Evolutionary conservation across 176 grass and related monocot genomes (phyloP).

Genomic region (Juncus inflexus): DNA sequence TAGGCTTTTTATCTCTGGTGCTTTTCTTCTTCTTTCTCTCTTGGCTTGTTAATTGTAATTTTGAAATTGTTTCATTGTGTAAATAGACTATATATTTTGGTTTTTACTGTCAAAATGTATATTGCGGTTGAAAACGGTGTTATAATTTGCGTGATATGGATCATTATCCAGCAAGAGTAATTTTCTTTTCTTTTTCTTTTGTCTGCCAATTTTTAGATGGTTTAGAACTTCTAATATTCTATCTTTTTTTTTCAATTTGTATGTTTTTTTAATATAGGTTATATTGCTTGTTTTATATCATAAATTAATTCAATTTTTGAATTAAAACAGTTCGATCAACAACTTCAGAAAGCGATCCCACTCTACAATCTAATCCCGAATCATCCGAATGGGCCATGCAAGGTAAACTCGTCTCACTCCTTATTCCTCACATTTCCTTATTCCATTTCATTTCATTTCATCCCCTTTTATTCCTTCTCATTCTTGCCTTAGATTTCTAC

Average conservation of each 20-base stretch:
- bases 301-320: slow-evolving; percentile 27
- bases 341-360: slow-evolving; percentile 51
- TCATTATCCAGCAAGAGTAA: too few relatives aligned
- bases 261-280: slow-evolving; percentile 30
- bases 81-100: too few relatives aligned
- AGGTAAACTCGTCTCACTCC: slow-evolving; percentile 36
- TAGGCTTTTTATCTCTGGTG: slow-evolving; percentile 19
- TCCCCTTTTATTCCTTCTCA: too few relatives aligned
- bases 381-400: slow-evolving; percentile 83
- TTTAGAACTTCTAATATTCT: neutral
- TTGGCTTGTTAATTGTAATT: neutral
- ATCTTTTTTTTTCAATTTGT: neutral
- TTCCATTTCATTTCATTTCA: too few relatives aligned
- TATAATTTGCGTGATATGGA: too few relatives aligned
- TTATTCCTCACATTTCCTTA: too few relatives aligned
- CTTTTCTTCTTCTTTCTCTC: neutral
- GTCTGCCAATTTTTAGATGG: too few relatives aligned
- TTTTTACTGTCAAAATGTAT: too few relatives aligned
- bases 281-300: neutral
- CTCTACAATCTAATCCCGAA: slow-evolving; percentile 48
- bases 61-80: neutral
- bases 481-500: slow-evolving; percentile 60
- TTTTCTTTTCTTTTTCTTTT: too few relatives aligned
- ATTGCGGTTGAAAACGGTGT: too few relatives aligned
- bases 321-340: slow-evolving; percentile 51